Evolutionary conservation across 2,329 filamentous ascomycete species (phyloP).

Genomic region (Trichoderma endophyticum): DNA sequence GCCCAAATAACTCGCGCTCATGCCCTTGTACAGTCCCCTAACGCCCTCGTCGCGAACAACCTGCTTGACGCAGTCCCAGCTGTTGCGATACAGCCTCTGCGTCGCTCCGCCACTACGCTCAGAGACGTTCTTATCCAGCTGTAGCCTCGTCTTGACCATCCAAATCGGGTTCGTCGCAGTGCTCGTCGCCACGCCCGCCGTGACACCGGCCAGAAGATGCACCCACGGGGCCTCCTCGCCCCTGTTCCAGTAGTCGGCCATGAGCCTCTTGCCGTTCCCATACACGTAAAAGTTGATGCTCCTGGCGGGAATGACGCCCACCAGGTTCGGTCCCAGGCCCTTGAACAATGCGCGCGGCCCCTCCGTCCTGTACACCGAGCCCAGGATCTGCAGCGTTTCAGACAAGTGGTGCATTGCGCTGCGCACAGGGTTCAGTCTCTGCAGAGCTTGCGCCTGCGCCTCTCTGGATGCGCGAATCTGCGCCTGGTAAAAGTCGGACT

Average conservation of each 20-base stretch:
- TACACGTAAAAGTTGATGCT: slow-evolving; percentile 95
- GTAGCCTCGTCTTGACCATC: slow-evolving; percentile 89
- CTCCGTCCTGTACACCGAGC: slow-evolving; percentile 74
- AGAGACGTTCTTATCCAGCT: slow-evolving; percentile 83
- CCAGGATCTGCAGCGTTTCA: slow-evolving; percentile 84
- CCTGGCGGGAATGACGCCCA: slow-evolving; percentile 84
- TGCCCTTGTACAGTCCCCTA: slow-evolving; percentile 78
- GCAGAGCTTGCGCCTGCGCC: slow-evolving; percentile 50
- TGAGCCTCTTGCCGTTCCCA: slow-evolving; percentile 82
- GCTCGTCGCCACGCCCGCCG: slow-evolving; percentile 79
- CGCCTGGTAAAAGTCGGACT: slow-evolving; percentile 90
- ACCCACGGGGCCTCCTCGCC: slow-evolving; percentile 70
- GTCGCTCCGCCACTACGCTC: slow-evolving; percentile 52
- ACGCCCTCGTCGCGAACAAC: slow-evolving; percentile 78
- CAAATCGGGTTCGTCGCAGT: slow-evolving; percentile 95
- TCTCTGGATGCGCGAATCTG: slow-evolving; percentile 68
- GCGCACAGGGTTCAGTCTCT: slow-evolving; percentile 58
- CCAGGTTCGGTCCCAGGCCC: slow-evolving; percentile 83
- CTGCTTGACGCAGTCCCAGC: slow-evolving; percentile 81
- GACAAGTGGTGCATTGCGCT: slow-evolving; percentile 70
- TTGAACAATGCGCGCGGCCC: slow-evolving; percentile 89
- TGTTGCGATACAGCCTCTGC: slow-evolving; percentile 76
- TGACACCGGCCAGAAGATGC: slow-evolving; percentile 71
- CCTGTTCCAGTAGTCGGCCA: slow-evolving; percentile 70
- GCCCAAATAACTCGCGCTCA: slow-evolving; percentile 88